Conservation (phyloP, 768 basidiomycete species). For the Suillus subalutaceus region DNA sequence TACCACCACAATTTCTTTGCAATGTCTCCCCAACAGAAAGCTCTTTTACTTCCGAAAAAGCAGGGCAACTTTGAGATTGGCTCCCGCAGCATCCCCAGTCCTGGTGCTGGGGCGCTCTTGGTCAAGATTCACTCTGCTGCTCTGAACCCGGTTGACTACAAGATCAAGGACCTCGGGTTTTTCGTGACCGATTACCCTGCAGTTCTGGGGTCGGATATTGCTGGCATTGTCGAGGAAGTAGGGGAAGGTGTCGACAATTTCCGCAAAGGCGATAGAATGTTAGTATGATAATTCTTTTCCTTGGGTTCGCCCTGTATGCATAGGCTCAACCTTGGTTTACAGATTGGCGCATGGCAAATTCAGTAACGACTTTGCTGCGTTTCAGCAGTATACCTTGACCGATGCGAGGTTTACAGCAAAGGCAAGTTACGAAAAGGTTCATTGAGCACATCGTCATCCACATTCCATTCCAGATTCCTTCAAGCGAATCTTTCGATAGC, state of each 20-base stretch:
- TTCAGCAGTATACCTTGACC: constrained; percentile 44
- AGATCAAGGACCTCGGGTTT: constrained; percentile 34
- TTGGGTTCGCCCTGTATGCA: constrained; percentile 10
- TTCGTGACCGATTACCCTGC: constrained; percentile 39
- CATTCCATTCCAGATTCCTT: constrained; percentile 41
- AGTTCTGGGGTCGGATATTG: constrained; percentile 37
- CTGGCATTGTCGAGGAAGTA: constrained; percentile 43
- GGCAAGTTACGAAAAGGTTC: constrained; percentile 23
- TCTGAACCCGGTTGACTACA: constrained; percentile 52
- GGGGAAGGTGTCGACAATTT: constrained; percentile 41
- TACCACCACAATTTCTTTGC: not conserved
- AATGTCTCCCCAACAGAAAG: constrained; percentile 25
- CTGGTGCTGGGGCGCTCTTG: constrained; percentile 43
- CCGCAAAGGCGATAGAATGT: constrained; percentile 44
- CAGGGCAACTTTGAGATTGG: constrained; percentile 35
- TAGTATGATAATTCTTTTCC: constrained; percentile 12
- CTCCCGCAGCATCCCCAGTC: constrained; percentile 31
- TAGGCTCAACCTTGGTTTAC: constrained; percentile 22
- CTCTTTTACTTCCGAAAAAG: constrained; percentile 27
- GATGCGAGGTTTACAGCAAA: constrained; percentile 39
- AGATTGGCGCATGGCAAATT: constrained; percentile 35
- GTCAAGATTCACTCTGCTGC: constrained; percentile 42
- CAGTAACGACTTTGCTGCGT: constrained; percentile 32
- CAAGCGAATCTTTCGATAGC: constrained; percentile 44
- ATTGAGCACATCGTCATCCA: not conserved